These are phyloP conservation scores for Mimosa pudica DNA, from an alignment of 306 rosid genomes.

Conservation along the genomic window DNA sequence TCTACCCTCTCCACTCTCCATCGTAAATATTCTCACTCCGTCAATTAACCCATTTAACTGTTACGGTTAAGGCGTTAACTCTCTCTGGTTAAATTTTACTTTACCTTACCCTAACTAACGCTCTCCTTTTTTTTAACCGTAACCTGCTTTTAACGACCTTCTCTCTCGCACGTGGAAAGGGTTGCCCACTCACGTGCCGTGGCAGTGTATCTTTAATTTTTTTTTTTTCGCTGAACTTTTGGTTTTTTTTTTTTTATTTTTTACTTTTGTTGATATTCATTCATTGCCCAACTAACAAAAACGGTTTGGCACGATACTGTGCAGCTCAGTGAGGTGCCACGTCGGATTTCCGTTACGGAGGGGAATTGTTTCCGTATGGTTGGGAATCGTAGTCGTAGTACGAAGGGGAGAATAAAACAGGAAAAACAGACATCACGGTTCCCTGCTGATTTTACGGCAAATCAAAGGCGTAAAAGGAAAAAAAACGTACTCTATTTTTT, in stretches of 20 bases:
- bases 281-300: conserved; percentile 48
- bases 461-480: conserved; percentile 39
- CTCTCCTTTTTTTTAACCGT: neutral
- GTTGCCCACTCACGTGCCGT: conserved; percentile 47
- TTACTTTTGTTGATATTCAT: conserved; percentile 31
- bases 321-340: conserved; percentile 24
- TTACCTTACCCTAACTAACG: neutral
- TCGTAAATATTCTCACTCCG: conserved; percentile 31
- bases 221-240: neutral
- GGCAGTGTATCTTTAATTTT: conserved; percentile 18
- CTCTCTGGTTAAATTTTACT: conserved; percentile 6
- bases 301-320: conserved; percentile 31
- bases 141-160: conserved; percentile 22
- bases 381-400: conserved; percentile 34
- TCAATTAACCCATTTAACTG: conserved; percentile 25
- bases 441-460: conserved; percentile 59
- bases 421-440: conserved; percentile 42
- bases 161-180: conserved; percentile 44
- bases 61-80: neutral
- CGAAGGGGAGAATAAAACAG: conserved; percentile 40
- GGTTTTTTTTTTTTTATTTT: neutral
- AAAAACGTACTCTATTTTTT: neutral
- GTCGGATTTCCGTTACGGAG: conserved; percentile 23
- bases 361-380: conserved; percentile 20
- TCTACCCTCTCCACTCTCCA: too few relatives aligned